Evolutionary conservation across 768 basidiomycete genomes (phyloP), one percentile per base, ranked within the genome.

Genomic region (Tulasnella calospora): DNA sequence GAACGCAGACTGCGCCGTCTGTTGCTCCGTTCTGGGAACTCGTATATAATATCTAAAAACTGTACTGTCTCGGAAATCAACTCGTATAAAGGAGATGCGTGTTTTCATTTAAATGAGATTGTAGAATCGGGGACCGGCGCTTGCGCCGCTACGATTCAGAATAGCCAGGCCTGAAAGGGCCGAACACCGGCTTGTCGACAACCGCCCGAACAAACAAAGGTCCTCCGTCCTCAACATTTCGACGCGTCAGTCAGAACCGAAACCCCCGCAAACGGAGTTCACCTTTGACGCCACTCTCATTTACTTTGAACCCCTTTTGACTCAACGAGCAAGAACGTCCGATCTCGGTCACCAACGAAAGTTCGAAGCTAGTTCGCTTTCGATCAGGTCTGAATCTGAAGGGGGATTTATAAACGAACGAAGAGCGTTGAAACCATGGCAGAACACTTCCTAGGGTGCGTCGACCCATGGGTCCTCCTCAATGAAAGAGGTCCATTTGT

Each of bases 371-470:
- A 72, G 36, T 36, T 21, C 38, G 12, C 33, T 17, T 38, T 46
- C 36, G 38, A 46, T 72, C 71, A 72, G 38, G 36, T 33, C 71
- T 70, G 21, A 51, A 21, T 67, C 27, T 67, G 61, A 30, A 67
- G 27, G n/a, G 27, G 10, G 19, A 5, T n/a, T 36, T 36, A 17
- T 3, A n/a, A 33, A 21, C n/a, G 36, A 71, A n/a, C n/a, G n/a
- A 38, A 23, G 33, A 44, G 17, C 17, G 71, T 72, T 72, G 71
- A 15, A 72, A 74, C 17, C 81, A 92, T 92, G 91, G 91, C 92
- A 80, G 88, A 89, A 79, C 92, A 90, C 86, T 93, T 92, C 82
- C 92, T 93, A 81, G 92, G 92, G 92, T 92, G 81, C 67, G 87
- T 78, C 57, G 30, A 23, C 5, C 72, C 23, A 30, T 46, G 72